These are phyloP conservation scores for Penicillium verhagenii DNA, from an alignment of 495 filamentous ascomycete genomes.

Conservation along the genomic window DNA sequence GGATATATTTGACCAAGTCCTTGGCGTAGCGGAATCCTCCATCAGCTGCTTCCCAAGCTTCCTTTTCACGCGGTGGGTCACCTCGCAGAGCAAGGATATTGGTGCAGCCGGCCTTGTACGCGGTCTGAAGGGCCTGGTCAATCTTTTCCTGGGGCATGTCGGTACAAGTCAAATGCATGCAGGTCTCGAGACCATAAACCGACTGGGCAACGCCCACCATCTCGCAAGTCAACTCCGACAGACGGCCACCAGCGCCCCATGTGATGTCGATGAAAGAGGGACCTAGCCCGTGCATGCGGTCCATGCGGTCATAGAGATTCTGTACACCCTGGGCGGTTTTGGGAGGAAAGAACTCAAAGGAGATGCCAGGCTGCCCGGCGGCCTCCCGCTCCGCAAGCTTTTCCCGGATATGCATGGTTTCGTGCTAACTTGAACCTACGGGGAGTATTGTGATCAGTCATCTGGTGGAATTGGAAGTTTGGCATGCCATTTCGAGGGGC, in stretches of 20 bases:
- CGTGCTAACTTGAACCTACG: conserved; percentile 20
- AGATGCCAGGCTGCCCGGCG: conserved; percentile 79
- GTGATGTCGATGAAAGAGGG: conserved; percentile 98
- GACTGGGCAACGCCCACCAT: conserved; percentile 98
- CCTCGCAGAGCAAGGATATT: conserved; percentile 96
- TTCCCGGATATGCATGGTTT: conserved; percentile 81
- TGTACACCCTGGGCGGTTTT: conserved; percentile 98
- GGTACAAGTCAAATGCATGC: conserved; percentile 99
- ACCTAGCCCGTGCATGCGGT: conserved; percentile 93
- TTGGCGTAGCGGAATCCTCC: conserved; percentile 89
- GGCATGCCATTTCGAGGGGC: neutral
- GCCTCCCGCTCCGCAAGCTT: conserved; percentile 83
- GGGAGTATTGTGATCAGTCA: conserved; percentile 8
- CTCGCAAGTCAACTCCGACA: conserved; percentile 90
- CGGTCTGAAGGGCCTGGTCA: conserved; percentile 80
- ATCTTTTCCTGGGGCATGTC: conserved; percentile 94
- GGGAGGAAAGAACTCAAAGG: conserved; percentile 99
- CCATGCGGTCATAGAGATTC: conserved; percentile 99
- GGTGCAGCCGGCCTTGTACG: conserved; percentile 93
- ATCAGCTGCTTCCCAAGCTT: conserved; percentile 85
- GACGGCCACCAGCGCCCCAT: conserved; percentile 93
- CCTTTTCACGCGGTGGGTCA: conserved; percentile 91
- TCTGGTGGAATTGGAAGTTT: neutral
- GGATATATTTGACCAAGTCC: conserved; percentile 92
- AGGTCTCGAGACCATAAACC: conserved; percentile 95